Evolutionary conservation across 106 monocot species (phyloP), one percentile per base, ranked within the genome.

Genomic region (Dendrobium officinale): DNA sequence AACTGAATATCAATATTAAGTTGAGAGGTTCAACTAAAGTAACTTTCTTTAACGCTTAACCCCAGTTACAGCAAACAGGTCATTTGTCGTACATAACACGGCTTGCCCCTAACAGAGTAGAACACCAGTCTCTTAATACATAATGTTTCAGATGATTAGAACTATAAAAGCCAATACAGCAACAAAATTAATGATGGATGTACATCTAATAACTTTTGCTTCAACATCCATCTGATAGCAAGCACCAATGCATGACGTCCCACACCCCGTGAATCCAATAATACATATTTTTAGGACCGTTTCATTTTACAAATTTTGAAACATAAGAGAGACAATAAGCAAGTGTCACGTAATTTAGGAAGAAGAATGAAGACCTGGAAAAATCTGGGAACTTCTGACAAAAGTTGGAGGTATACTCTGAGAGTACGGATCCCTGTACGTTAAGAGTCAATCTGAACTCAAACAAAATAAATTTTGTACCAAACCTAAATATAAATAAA

Each of bases 371-470:
- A 73, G 83, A 91, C 88, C 86, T 80, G 83, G 81, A 73, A 78
- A 79, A 66, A 22, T 67, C 22, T 75, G 55, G 48, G 74, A 48
- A 70, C 20, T 82, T 77, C 75, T 87, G 26, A 82, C 41, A 11
- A 84, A 82, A 73, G 33, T 73, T 41, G 85, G 75, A 17, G 87
- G 80, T 77, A 83, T 67, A 20, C 74, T 84, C 72, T 55, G 84
- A 13, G 82, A 84, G 56, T 93, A 93, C 64, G 93, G 90, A 70
- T 93, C 90, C 93, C 93, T 93, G 79, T 51, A 47, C 44, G 4
- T 79, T 77, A 80, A 82, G 17, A 75, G 56, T 47, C 24, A 55
- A 29, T 37, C 29, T 61, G 16, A 72, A 33, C 26, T 29, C 7
- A 27, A 16, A 26, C 24, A 73, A 45, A 37, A 24, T 47, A 47